Base-by-base conservation (phyloP, 1,139 yeast genomes). In the Yamadazyma sp. region DNA sequence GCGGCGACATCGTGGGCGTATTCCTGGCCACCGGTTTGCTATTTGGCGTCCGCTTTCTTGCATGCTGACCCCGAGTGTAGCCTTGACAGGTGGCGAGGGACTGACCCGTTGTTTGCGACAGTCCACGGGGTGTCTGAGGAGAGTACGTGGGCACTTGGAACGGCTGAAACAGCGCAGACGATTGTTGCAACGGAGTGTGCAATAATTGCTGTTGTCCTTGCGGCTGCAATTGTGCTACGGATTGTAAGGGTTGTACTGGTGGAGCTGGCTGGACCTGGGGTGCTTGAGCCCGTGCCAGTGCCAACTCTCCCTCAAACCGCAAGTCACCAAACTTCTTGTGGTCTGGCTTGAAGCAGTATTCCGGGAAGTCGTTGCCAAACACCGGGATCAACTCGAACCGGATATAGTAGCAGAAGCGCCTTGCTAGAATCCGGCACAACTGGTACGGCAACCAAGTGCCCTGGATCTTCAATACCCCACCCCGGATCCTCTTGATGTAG, bases 371-470 rank as follows among this genome's bases (percentile, higher is more conserved):
- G 3, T 64, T 64, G 3, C 97, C 97, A 64, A 89, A 89, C 10
- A 89, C 55, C 1, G 97, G 96, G 31, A 88, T 75, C 49, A 89
- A 66, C 31, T 87, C 79, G 59, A 70, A 84, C 44, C 97, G 69
- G 35, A 91, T 85, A 46, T 82, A 78, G 60, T 77, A 88, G 61
- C 95, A 87, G 51, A 89, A 86, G 41, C 86, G 75, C 32, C 79
- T 62, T 4, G 96, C 95, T 39, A 91, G 67, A 23, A 77, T 64
- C 48, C 73, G 73, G 33, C 95, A 91, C 37, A 86, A 69, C 12
- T 75, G 75, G 56, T 66, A 84, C 1, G 96, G 95, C 31, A 89
- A 65, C 97, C 97, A 91, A 4, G 96, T 88, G 2, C 98, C 98
- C 64, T 91, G 98, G 51, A 91, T 87, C 67, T 88, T 89, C 50